These are phyloP conservation scores for Periconia sp. DNA, from an alignment of 2,329 filamentous ascomycete genomes.

Conservation along the genomic window DNA sequence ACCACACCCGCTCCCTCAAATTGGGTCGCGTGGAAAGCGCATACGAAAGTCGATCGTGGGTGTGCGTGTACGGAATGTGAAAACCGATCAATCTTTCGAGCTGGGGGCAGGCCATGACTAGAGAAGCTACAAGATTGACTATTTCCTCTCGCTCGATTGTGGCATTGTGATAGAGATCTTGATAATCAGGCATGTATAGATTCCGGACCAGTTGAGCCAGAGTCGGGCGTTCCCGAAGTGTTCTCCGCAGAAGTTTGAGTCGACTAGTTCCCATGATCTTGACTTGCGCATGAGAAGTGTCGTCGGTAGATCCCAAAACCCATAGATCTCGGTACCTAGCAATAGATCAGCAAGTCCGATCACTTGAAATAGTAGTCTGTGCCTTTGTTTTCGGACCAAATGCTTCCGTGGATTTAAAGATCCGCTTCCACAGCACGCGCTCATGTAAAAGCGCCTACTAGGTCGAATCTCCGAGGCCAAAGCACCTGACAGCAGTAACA, in stretches of 20 bases:
- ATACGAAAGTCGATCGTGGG: slow-evolving; percentile 58
- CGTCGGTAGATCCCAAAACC: slow-evolving; percentile 49
- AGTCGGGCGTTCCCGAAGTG: slow-evolving; percentile 53
- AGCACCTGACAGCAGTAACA: no score
- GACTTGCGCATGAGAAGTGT: slow-evolving; percentile 35
- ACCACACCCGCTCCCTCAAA: slow-evolving; percentile 59
- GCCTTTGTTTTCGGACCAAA: no score
- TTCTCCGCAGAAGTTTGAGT: slow-evolving; percentile 57
- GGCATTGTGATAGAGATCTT: slow-evolving; percentile 40
- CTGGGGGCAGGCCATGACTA: slow-evolving; percentile 62
- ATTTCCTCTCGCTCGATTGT: slow-evolving; percentile 52
- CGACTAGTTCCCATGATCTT: slow-evolving; percentile 53
- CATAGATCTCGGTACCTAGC: slow-evolving; percentile 53
- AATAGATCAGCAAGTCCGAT: no score
- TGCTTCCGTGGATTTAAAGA: no score
- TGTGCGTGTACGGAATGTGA: slow-evolving; percentile 54
- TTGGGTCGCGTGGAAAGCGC: slow-evolving; percentile 57
- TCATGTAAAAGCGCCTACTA: no score
- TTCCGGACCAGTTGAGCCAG: slow-evolving; percentile 57
- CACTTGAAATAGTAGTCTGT: no score
- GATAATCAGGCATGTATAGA: slow-evolving; percentile 55
- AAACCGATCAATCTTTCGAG: slow-evolving; percentile 58
- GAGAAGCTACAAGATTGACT: slow-evolving; percentile 55
- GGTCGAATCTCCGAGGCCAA: no score
- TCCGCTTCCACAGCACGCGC: no score